These are phyloP conservation scores for Paradendryphiella salina DNA, from an alignment of 2,329 filamentous ascomycete genomes.

Conservation along the genomic window DNA sequence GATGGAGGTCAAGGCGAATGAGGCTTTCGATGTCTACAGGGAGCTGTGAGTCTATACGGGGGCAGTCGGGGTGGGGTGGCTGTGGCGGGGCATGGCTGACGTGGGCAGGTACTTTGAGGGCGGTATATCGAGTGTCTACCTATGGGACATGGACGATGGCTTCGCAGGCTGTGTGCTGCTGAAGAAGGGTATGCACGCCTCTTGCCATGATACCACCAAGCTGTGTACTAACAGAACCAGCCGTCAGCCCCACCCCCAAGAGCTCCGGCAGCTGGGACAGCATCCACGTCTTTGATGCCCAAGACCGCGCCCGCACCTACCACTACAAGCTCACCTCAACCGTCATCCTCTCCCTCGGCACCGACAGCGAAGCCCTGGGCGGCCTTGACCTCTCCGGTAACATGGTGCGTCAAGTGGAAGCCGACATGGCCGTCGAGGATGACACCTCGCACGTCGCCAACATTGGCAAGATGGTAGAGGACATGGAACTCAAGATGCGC, in stretches of 20 bases:
- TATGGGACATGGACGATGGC: conserved; percentile 97
- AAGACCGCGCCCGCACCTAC: conserved; percentile 84
- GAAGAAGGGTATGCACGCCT: conserved; percentile 74
- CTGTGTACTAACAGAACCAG: conserved; percentile 50
- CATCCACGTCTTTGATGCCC: conserved; percentile 97
- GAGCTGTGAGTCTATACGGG: conserved; percentile 64
- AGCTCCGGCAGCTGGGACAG: conserved; percentile 91
- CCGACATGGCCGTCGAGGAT: conserved; percentile 84
- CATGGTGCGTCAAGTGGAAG: conserved; percentile 96
- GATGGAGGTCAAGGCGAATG: conserved; percentile 92
- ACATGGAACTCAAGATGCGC: conserved; percentile 99
- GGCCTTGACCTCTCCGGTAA: conserved; percentile 93
- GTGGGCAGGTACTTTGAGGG: conserved; percentile 79
- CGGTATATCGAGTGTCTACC: conserved; percentile 92
- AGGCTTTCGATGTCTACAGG: conserved; percentile 94
- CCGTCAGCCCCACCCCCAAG: conserved; percentile 65
- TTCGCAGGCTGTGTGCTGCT: conserved; percentile 94
- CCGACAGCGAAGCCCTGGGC: conserved; percentile 68
- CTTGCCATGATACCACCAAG: not conserved
- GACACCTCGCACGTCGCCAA: conserved; percentile 95
- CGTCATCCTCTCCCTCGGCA: conserved; percentile 86
- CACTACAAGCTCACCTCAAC: conserved; percentile 99
- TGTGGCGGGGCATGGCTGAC: conserved; percentile 24
- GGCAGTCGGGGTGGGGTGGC: not conserved
- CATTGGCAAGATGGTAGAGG: conserved; percentile 87